Base-by-base conservation (phyloP, 257 asterid genomes). In the Salvia splendens region DNA sequence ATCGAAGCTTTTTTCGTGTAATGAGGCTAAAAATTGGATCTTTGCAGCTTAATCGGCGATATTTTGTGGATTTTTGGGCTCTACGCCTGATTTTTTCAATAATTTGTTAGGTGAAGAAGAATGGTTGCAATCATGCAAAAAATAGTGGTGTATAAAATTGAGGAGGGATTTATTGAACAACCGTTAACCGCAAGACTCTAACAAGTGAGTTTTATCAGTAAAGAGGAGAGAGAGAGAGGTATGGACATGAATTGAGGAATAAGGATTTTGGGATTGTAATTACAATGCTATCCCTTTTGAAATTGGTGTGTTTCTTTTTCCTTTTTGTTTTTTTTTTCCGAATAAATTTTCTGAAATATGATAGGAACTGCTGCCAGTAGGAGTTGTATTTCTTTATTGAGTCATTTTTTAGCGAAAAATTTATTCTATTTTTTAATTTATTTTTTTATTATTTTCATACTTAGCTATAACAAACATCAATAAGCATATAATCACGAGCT, bases 121-220 rank as follows among this genome's bases (percentile, higher is more conserved):
- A 36, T 16, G 72, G 64, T 3, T 46, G 11, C 28, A 41, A 66
- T 14, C 5, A 45, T 10, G 12, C n/a, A 17, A 54, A 17, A 16
- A 15, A n/a, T 8, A 38, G 30, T 24, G 67, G 16, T 5, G 35
- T 50, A 10, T 56, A 41, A 32, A 57, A 14, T 33, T 35, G 56
- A 63, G 24, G 33, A 8, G 20, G 48, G 20, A 38, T 8, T 38
- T 40, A 20, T 14, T 36, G 46, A 72, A 77, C 38, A 85, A 73
- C 89, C 33, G 88, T 75, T 54, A 80, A 85, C 88, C 72, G 83
- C 81, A 76, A 76, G 69, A 71, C 69, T 71, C 69, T 24, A 24
- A 24, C 1, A 24, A 24, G 30, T 65, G 69, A n/a, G 53, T 61
- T n/a, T 57, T 70, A 73, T 72, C 77, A 79, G 83, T 73, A 77